Percentiles rank a stretch among this genome's conserved stretches.
phyloP scores from a whole-genome alignment of 805 yeast genomes.

The Metschnikowia henanensis region DNA sequence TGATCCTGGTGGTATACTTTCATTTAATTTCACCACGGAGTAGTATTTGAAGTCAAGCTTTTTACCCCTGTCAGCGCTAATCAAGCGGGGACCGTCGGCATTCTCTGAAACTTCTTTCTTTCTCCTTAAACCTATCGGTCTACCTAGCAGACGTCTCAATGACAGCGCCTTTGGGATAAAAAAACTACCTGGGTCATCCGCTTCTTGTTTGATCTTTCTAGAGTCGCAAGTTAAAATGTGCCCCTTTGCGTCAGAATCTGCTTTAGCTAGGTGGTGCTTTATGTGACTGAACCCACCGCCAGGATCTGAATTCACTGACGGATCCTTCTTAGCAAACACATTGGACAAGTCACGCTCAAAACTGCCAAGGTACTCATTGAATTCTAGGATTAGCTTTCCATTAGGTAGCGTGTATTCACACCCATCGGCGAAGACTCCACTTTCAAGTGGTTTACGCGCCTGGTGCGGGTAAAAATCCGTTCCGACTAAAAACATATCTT shows the following conservation, averaged over 20 bases:
- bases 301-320: background rate
- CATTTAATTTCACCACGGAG: background rate
- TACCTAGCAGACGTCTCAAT: background rate
- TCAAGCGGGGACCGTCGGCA: background rate
- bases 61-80: background rate
- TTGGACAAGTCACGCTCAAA: slow-evolving; percentile 40
- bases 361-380: slow-evolving; percentile 29
- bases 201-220: no score
- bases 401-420: slow-evolving; percentile 27
- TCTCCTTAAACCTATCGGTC: slow-evolving; percentile 10
- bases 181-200: no score
- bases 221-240: no score
- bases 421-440: slow-evolving; percentile 21
- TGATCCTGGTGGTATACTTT: slow-evolving; percentile 13
- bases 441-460: slow-evolving; percentile 19
- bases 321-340: slow-evolving; percentile 12
- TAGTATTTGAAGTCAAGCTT: slow-evolving; percentile 1
- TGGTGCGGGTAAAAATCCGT: slow-evolving; percentile 33
- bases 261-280: background rate
- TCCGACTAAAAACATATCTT: slow-evolving; percentile 32
- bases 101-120: background rate
- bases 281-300: background rate
- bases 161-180: background rate
- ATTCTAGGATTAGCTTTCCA: slow-evolving; percentile 28
- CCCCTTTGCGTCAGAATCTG: background rate